phyloP scores from a whole-genome alignment of 257 asterid genomes.

The Dorcoceras hygrometricum region DNA sequence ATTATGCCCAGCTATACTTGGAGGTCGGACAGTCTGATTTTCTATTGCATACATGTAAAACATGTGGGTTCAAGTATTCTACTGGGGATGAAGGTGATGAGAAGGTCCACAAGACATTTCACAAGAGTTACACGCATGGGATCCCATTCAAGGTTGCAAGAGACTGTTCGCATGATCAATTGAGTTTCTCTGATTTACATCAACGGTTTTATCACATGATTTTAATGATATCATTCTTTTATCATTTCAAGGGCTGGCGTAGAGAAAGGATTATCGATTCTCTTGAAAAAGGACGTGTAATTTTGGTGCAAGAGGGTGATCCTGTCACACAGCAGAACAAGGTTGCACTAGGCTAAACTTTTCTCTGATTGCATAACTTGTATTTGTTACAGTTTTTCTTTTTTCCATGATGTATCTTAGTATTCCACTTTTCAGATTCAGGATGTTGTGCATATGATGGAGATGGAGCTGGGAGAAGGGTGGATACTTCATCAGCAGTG shows the following conservation, averaged over 20 bases:
- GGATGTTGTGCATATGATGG: constrained; percentile 72
- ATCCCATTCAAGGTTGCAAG: constrained; percentile 60
- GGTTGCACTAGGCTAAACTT: constrained; percentile 36
- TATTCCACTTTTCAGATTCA: constrained; percentile 42
- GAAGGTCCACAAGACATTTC: constrained; percentile 67
- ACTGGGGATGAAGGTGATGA: constrained; percentile 69
- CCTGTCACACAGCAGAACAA: constrained; percentile 56
- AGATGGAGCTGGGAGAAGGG: constrained; percentile 80
- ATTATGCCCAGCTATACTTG: constrained; percentile 63
- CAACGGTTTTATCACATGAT: constrained; percentile 2
- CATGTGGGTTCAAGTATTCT: constrained; percentile 65
- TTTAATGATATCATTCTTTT: too few species aligned
- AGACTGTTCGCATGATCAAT: background rate
- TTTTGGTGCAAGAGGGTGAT: constrained; percentile 70
- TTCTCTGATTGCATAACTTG: constrained; percentile 2
- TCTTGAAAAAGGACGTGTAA: constrained; percentile 48
- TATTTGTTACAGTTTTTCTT: constrained; percentile 8
- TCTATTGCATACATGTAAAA: constrained; percentile 50
- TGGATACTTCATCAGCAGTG: constrained; percentile 63
- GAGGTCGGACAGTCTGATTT: constrained; percentile 83
- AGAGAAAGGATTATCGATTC: constrained; percentile 46
- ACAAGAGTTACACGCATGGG: constrained; percentile 72
- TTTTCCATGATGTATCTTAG: background rate
- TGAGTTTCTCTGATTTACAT: background rate
- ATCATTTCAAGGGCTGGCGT: constrained; percentile 60